Conservation (phyloP, 2,329 filamentous ascomycete genomes). For the Rhynchosporium graminicola region DNA sequence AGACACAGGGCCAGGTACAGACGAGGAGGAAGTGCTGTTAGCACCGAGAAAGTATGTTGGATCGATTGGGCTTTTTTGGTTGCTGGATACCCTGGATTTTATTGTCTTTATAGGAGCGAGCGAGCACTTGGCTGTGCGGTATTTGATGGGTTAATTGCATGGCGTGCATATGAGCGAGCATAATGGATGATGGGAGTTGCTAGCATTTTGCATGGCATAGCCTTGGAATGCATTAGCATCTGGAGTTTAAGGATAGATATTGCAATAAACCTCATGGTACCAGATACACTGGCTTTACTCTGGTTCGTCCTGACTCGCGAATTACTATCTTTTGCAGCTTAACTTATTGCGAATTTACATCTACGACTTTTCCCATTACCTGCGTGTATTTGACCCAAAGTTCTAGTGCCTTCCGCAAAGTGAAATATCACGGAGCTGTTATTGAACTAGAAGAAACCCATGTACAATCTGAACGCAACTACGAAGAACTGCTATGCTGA, state of each 20-base stretch:
- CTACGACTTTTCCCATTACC: neutral
- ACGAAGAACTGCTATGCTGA: conserved; percentile 26
- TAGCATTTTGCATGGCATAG: conserved; percentile 29
- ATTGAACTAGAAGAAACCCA: conserved; percentile 14
- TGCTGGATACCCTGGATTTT: conserved; percentile 32
- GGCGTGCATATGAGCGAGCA: conserved; percentile 7
- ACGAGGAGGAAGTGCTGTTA: conserved; percentile 39
- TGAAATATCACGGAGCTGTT: conserved; percentile 10
- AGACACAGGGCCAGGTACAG: conserved; percentile 33
- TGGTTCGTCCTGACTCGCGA: neutral
- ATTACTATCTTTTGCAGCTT: neutral
- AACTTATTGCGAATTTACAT: neutral
- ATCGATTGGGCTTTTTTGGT: conserved; percentile 19
- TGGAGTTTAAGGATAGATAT: conserved; percentile 21
- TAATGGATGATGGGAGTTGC: conserved; percentile 22
- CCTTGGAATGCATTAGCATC: conserved; percentile 18
- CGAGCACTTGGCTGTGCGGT: neutral
- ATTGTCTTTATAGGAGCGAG: conserved; percentile 21
- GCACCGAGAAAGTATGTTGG: neutral
- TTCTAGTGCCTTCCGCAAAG: neutral
- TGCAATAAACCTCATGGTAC: conserved; percentile 18
- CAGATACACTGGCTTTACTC: neutral
- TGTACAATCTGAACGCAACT: conserved; percentile 26
- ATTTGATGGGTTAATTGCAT: neutral
- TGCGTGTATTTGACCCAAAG: conserved; percentile 3